These are phyloP conservation scores for Metschnikowia picachoensis DNA, from an alignment of 805 yeast species.

Conservation along the genomic window DNA sequence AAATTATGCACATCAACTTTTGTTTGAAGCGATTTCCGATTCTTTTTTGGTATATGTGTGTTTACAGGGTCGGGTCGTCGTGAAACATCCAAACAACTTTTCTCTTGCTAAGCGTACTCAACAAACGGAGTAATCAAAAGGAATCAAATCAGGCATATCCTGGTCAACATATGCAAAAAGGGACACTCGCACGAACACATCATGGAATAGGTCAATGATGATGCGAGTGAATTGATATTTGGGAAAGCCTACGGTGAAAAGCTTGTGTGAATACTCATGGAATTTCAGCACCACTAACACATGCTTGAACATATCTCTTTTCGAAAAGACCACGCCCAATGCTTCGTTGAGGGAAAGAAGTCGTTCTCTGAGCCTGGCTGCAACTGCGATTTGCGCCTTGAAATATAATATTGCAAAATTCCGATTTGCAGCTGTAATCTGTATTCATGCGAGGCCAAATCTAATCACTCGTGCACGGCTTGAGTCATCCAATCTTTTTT, in stretches of 20 bases:
- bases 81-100: neutral
- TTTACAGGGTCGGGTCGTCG: neutral
- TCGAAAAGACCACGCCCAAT: neutral
- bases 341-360: neutral
- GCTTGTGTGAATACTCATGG: neutral
- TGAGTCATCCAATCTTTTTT: neutral
- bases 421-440: neutral
- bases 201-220: neutral
- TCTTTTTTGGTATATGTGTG: neutral
- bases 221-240: neutral
- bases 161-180: neutral
- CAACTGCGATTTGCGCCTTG: slow-evolving; percentile 3
- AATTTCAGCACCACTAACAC: neutral
- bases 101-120: neutral
- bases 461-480: neutral
- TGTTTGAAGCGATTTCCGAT: slow-evolving; percentile 7
- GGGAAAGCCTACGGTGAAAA: slow-evolving; percentile 1
- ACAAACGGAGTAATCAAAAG: neutral
- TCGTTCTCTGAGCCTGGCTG: slow-evolving; percentile 1
- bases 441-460: slow-evolving; percentile 1
- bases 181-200: neutral
- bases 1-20: slow-evolving; percentile 2
- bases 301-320: neutral
- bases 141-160: neutral
- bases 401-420: neutral